phyloP scores from a whole-genome alignment of 352 stramenopile species.

The Globisporangium orthogonon region DNA sequence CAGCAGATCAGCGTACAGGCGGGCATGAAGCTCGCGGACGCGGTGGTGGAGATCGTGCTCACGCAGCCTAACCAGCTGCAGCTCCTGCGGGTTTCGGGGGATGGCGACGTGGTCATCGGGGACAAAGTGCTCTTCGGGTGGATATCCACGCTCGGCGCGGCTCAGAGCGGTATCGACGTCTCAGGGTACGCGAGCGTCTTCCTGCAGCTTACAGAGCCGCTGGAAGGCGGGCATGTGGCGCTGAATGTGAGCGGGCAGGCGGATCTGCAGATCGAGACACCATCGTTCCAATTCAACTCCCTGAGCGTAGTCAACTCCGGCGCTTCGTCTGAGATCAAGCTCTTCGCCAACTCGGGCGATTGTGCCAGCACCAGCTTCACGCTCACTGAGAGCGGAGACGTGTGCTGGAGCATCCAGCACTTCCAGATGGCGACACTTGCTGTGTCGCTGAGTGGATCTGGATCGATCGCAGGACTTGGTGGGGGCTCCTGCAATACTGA shows the following conservation, averaged over 20 bases:
- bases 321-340: not conserved
- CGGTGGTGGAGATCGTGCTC: not conserved
- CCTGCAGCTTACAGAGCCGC: not conserved
- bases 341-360: not conserved
- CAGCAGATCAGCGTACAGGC: not conserved
- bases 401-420: conserved; percentile 1
- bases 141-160: not conserved
- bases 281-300: not conserved
- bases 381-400: not conserved
- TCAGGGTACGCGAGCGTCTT: not conserved
- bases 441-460: conserved; percentile 1
- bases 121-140: conserved; percentile 3
- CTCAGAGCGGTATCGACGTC: not conserved
- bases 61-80: conserved; percentile 3
- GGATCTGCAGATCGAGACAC: conserved; percentile 2
- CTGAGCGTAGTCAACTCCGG: not conserved
- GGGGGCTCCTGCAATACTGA: not conserved
- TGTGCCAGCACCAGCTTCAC: not conserved
- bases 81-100: not conserved
- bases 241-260: not conserved
- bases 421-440: not conserved
- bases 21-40: not conserved
- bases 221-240: not conserved
- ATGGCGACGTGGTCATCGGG: conserved; percentile 2
- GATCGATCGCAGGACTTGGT: not conserved